These are phyloP conservation scores for Lachancea sp. DNA, from an alignment of 805 yeast genomes.

Conservation along the genomic window DNA sequence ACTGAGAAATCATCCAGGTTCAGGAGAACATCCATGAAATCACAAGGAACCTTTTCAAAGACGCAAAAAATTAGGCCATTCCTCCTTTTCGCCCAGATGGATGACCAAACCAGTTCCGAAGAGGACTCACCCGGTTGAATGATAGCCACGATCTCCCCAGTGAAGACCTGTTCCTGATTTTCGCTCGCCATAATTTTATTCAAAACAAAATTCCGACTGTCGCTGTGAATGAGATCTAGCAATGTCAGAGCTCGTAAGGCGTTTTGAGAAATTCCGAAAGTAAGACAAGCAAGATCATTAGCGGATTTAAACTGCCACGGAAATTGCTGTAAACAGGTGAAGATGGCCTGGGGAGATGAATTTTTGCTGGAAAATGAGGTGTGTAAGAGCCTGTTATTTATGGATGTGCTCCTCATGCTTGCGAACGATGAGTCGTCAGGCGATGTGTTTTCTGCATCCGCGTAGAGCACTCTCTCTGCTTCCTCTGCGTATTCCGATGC, in stretches of 20 bases:
- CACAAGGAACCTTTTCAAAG: slow-evolving; percentile 77
- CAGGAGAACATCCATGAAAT: slow-evolving; percentile 52
- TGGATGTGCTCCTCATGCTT: slow-evolving; percentile 2
- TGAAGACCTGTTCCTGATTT: slow-evolving; percentile 49
- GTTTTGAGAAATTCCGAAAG: slow-evolving; percentile 71
- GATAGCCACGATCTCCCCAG: slow-evolving; percentile 83
- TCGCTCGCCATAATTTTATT: slow-evolving; percentile 42
- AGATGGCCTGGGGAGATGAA: slow-evolving; percentile 72
- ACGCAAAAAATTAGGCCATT: slow-evolving; percentile 70
- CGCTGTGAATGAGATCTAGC: slow-evolving; percentile 71
- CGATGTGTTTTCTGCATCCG: slow-evolving; percentile 29
- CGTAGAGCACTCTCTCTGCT: slow-evolving; percentile 21
- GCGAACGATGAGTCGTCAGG: slow-evolving; percentile 5
- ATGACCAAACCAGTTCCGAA: slow-evolving; percentile 65
- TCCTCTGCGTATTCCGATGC: slow-evolving; percentile 15
- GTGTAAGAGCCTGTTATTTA: slow-evolving; percentile 45
- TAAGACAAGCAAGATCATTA: slow-evolving; percentile 81
- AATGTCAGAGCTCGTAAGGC: slow-evolving; percentile 58
- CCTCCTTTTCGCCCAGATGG: slow-evolving; percentile 82
- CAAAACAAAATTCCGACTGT: slow-evolving; percentile 63
- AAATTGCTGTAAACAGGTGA: slow-evolving; percentile 63
- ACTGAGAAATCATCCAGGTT: slow-evolving; percentile 29
- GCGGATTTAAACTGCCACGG: slow-evolving; percentile 84
- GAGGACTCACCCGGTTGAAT: slow-evolving; percentile 49
- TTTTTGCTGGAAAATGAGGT: slow-evolving; percentile 63